These are phyloP conservation scores for Cordyceps farinosa DNA, from an alignment of 2,329 filamentous ascomycete species.

Conservation along the genomic window DNA sequence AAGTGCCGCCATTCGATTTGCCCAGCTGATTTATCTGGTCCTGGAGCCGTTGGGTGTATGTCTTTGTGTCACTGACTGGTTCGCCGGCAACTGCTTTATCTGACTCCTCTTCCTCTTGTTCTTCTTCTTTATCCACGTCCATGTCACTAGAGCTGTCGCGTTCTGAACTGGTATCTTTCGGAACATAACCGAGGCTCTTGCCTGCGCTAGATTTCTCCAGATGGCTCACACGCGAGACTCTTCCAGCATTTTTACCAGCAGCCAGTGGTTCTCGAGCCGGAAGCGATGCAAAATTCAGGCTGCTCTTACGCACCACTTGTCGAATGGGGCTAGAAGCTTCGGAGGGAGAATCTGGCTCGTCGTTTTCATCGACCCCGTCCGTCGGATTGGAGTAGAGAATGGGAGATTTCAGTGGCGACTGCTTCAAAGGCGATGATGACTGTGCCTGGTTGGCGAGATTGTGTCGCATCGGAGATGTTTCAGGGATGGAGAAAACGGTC, in stretches of 20 bases:
- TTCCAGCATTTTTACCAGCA: conserved; percentile 77
- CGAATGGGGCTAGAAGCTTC: conserved; percentile 72
- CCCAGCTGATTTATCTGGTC: conserved; percentile 81
- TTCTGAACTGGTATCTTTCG: conserved; percentile 42
- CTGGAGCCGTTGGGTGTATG: conserved; percentile 88
- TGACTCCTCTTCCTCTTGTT: conserved; percentile 35
- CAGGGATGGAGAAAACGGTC: conserved; percentile 8
- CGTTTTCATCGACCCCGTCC: conserved; percentile 38
- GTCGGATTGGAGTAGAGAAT: conserved; percentile 24
- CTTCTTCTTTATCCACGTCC: conserved; percentile 47
- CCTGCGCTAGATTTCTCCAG: conserved; percentile 72
- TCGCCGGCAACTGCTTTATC: conserved; percentile 44
- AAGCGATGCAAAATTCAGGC: conserved; percentile 87
- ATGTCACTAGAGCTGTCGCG: conserved; percentile 51
- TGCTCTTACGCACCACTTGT: conserved; percentile 83
- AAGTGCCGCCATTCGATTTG: conserved; percentile 49
- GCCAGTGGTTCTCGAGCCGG: conserved; percentile 85
- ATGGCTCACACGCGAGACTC: conserved; percentile 73
- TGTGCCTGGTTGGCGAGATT: conserved; percentile 5
- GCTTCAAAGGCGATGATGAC: conserved; percentile 14
- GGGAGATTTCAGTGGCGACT: conserved; percentile 11
- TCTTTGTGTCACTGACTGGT: conserved; percentile 64
- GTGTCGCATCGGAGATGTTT: conserved; percentile 7
- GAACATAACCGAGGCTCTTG: conserved; percentile 60
- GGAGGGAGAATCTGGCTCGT: conserved; percentile 49